Base-by-base conservation (phyloP, 2,329 filamentous ascomycete species). In the Colletotrichum tofieldiae region DNA sequence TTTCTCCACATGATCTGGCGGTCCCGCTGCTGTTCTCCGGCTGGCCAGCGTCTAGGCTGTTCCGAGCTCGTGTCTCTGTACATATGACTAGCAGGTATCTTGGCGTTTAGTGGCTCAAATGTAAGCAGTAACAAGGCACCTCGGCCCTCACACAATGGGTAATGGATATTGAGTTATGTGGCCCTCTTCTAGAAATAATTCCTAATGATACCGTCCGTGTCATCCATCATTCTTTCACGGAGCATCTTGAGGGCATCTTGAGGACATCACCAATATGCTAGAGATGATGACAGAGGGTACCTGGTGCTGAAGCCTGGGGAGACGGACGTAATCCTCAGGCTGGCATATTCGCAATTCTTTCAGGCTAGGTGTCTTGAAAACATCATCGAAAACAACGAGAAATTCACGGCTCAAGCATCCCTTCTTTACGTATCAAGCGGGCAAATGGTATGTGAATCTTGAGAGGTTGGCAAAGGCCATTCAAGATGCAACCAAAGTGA, bases 211-310 rank as follows among this genome's bases (percentile, higher is more conserved):
- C 82, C 0, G 77, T 86, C 29, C 80, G 78, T 26, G 80, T 87
- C 11, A 80, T 87, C 6, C 85, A 87, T 67, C 85, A 87, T 65
- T 86, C 84, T 1, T 81, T 87, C n/a, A 86, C 85, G 0, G 85
- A 87, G 68, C 87, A 83, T 75, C 79, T 87, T 14, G 75, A 76
- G 45, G 77, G 77, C n/a, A n/a, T n/a, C n/a, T 26, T 26, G 23
- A 26, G 23, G 23, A 26, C 23, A 26, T 26, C 4, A 61, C 56
- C 2, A 78, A 75, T 2, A 69, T 76, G 26, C 29, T 49, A 32
- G 41, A 0, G 56, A 51, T 2, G 62, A 65, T n/a, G 51, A 43
- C 5, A 20, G 14, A 3, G 70, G 65, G 2, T 80, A 76, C 56
- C 75, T 75, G 4, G 35, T 76, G 6, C 58, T 78, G 8, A n/a